Percentiles rank a stretch among this genome's conserved stretches.
Conservation (phyloP, 768 basidiomycete species). For the Boletus reticuloceps region DNA sequence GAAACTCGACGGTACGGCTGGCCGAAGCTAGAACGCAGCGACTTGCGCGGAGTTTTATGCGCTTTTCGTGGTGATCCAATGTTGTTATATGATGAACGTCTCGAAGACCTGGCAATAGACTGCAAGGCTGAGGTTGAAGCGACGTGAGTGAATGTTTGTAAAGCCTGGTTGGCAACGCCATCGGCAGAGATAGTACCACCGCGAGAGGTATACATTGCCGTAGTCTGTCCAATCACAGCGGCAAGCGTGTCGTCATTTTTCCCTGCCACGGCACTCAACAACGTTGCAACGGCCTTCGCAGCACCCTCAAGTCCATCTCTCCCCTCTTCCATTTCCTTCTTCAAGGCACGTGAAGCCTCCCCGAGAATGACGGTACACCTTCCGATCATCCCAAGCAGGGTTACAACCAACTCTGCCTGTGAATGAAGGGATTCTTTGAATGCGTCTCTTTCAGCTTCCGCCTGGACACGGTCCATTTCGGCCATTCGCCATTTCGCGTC, state of each 20-base stretch:
- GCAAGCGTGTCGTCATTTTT: constrained; percentile 71
- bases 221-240: constrained; percentile 64
- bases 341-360: constrained; percentile 50
- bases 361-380: constrained; percentile 72
- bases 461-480: constrained; percentile 68
- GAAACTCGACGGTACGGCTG: constrained; percentile 63
- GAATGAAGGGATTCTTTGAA: constrained; percentile 58
- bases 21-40: constrained; percentile 60
- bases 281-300: constrained; percentile 47
- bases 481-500: constrained; percentile 63
- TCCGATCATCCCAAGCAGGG: constrained; percentile 77
- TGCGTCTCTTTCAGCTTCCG: constrained; percentile 62
- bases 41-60: constrained; percentile 66
- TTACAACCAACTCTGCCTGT: constrained; percentile 66
- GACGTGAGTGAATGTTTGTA: constrained; percentile 42
- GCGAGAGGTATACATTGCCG: constrained; percentile 52
- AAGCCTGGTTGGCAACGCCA: constrained; percentile 49
- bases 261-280: constrained; percentile 54
- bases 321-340: constrained; percentile 36
- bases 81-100: constrained; percentile 42
- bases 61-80: constrained; percentile 48
- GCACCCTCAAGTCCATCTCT: constrained; percentile 37
- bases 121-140: constrained; percentile 48
- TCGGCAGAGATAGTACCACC: constrained; percentile 38
- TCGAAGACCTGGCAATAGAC: constrained; percentile 39